Conservation (phyloP, 73 alveolate genomes). For the Blepharisma japonicum region DNA sequence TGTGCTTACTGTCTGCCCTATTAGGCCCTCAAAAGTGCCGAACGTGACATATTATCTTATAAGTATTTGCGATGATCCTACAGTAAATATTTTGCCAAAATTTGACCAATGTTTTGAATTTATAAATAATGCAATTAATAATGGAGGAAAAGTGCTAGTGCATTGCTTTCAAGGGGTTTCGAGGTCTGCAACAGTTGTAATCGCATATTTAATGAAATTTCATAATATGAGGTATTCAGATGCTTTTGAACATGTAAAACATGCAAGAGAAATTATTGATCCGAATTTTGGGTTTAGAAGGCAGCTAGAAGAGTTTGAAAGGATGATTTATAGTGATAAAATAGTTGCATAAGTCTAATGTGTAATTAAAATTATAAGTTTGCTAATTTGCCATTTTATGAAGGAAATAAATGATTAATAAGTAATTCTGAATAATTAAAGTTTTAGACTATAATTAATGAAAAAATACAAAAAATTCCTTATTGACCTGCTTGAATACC, state of each 20-base stretch:
- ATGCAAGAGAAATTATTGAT: constrained; percentile 63
- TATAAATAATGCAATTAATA: background rate
- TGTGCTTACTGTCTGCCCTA: constrained; percentile 33
- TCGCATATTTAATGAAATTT: constrained; percentile 78
- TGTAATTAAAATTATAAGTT: too few species aligned
- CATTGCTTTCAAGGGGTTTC: constrained; percentile 91
- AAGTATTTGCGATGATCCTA: background rate
- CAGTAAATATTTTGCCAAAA: background rate
- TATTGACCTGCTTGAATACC: too few species aligned
- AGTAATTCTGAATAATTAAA: too few species aligned
- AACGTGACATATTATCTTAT: background rate
- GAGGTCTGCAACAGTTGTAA: constrained; percentile 78
- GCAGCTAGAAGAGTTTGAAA: constrained; percentile 74
- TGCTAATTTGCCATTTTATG: too few species aligned
- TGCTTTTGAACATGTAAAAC: constrained; percentile 67
- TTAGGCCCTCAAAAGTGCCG: constrained; percentile 1
- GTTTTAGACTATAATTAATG: too few species aligned
- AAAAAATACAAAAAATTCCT: too few species aligned
- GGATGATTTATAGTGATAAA: background rate
- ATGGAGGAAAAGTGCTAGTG: constrained; percentile 66
- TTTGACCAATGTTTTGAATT: constrained; percentile 7
- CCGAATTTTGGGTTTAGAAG: constrained; percentile 83
- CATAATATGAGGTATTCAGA: constrained; percentile 61
- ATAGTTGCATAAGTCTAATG: background rate
- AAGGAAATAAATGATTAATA: too few species aligned